Conservation (phyloP, 2,329 filamentous ascomycete genomes). For the Ascochyta clinopodiicola region DNA sequence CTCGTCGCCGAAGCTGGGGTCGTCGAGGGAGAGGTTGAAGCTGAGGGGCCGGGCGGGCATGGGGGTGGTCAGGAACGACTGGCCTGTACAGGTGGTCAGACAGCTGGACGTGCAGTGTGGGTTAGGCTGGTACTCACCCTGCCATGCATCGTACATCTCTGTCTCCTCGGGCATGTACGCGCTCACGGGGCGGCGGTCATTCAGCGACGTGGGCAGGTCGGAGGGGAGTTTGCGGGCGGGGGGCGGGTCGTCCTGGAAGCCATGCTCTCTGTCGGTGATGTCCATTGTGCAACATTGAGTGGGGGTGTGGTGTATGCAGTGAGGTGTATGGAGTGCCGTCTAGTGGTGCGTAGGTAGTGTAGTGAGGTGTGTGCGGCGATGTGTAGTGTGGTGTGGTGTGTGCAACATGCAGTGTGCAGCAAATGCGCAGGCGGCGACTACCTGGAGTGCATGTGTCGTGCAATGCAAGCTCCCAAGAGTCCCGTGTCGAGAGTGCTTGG, state of each 20-base stretch:
- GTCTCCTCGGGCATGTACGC: conserved; percentile 76
- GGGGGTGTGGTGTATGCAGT: neutral
- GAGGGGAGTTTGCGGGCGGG: conserved; percentile 67
- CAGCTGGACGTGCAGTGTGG: neutral
- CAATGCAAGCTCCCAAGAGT: too few species aligned
- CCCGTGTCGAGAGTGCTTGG: too few species aligned
- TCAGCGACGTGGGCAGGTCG: conserved; percentile 88
- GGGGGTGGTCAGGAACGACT: conserved; percentile 90
- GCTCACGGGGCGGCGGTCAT: conserved; percentile 78
- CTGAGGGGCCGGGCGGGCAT: conserved; percentile 82
- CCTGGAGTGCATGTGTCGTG: neutral
- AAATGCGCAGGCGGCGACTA: neutral
- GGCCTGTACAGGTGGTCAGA: conserved; percentile 63
- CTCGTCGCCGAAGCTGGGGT: conserved; percentile 75
- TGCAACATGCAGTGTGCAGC: too few species aligned
- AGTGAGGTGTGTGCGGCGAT: conserved; percentile 2
- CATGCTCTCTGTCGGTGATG: conserved; percentile 43
- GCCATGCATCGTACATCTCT: conserved; percentile 99
- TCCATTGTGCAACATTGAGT: conserved; percentile 46
- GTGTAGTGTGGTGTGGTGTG: neutral
- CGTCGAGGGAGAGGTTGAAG: conserved; percentile 85
- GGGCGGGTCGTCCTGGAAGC: conserved; percentile 42
- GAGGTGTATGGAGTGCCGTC: too few species aligned
- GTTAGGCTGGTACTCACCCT: conserved; percentile 67
- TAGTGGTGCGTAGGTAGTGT: too few species aligned